These are phyloP conservation scores for Phoenix roebelenii DNA, from an alignment of 176 grass and related monocot genomes.

Conservation along the genomic window DNA sequence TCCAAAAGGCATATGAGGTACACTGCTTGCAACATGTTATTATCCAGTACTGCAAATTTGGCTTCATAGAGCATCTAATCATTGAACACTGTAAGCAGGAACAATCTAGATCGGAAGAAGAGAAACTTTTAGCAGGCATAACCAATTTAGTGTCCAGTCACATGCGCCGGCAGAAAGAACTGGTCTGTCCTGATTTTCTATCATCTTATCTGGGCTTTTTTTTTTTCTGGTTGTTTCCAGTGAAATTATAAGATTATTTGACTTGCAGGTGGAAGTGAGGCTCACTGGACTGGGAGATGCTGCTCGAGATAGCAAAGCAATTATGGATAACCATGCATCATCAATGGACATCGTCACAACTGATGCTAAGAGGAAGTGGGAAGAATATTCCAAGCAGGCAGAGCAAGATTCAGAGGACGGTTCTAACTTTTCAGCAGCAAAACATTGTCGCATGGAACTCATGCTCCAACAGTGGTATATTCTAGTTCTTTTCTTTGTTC, in stretches of 20 bases:
- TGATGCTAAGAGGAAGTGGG: constrained; percentile 97
- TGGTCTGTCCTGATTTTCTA: constrained; percentile 32
- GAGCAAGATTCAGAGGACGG: constrained; percentile 59
- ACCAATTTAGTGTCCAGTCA: constrained; percentile 72
- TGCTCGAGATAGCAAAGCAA: constrained; percentile 54
- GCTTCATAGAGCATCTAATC: constrained; percentile 9
- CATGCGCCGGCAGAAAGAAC: constrained; percentile 68
- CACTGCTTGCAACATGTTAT: neutral
- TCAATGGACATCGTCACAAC: constrained; percentile 51
- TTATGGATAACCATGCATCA: constrained; percentile 60
- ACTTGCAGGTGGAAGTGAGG: constrained; percentile 61
- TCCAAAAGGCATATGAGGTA: constrained; percentile 77
- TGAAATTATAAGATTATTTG: neutral
- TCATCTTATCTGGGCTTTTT: neutral
- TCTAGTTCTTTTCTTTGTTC: neutral
- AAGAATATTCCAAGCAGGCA: constrained; percentile 59
- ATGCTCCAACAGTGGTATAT: constrained; percentile 66
- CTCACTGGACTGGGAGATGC: constrained; percentile 48
- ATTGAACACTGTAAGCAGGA: constrained; percentile 28
- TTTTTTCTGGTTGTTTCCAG: neutral
- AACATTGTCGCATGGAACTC: constrained; percentile 85
- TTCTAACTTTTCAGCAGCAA: constrained; percentile 63
- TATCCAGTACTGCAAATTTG: no score
- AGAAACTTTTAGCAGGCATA: constrained; percentile 67
- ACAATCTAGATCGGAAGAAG: constrained; percentile 79